Conservation (phyloP, 2,329 filamentous ascomycete species). For the Phialophora tarda region DNA sequence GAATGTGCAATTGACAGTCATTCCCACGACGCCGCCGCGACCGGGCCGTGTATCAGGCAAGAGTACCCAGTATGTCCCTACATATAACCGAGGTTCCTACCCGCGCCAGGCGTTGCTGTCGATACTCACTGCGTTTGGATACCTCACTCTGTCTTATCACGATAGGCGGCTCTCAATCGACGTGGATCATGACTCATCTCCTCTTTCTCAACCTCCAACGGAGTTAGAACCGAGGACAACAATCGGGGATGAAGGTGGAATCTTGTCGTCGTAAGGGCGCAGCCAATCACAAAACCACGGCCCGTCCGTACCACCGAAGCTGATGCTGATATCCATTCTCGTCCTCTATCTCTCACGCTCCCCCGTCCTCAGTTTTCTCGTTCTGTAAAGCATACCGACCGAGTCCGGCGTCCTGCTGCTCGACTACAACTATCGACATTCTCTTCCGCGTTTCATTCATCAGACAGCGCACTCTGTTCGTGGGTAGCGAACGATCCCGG, state of each 20-base stretch:
- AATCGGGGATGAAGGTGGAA: slow-evolving; percentile 2
- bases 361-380: neutral
- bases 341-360: neutral
- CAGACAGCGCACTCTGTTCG: neutral
- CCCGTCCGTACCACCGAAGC: neutral
- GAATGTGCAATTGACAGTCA: neutral
- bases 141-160: neutral
- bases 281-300: slow-evolving; percentile 10
- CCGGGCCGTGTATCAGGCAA: neutral
- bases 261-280: slow-evolving; percentile 25
- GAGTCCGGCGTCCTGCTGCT: neutral
- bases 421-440: neutral
- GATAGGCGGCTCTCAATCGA: neutral
- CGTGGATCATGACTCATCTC: neutral
- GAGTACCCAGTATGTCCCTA: neutral
- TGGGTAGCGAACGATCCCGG: neutral
- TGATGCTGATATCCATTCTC: slow-evolving; percentile 1
- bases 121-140: neutral
- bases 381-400: neutral
- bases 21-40: neutral
- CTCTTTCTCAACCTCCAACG: neutral
- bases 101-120: neutral
- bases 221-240: neutral
- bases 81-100: slow-evolving; percentile 11
- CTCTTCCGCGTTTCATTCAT: neutral